phyloP scores from a whole-genome alignment of 495 filamentous ascomycete genomes.

The Neurospora hispaniola region DNA sequence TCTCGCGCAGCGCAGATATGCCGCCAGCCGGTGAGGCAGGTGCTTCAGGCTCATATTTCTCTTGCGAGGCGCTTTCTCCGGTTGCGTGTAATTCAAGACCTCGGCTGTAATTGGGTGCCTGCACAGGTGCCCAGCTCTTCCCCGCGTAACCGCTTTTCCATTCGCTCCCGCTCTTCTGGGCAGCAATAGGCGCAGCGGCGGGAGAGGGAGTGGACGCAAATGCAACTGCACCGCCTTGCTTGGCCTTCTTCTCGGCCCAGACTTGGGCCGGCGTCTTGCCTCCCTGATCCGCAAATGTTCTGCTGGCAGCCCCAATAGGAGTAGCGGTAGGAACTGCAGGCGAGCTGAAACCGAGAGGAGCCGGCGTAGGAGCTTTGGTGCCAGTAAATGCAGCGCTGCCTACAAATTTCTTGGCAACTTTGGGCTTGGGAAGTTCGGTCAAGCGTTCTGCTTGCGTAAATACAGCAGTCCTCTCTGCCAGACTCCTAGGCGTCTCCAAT shows the following conservation, averaged over 20 bases:
- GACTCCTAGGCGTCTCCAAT: slow-evolving; percentile 38
- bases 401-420: slow-evolving; percentile 80
- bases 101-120: slow-evolving; percentile 57
- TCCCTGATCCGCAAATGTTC: slow-evolving; percentile 87
- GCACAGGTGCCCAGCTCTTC: slow-evolving; percentile 78
- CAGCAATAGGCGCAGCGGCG: slow-evolving; percentile 41
- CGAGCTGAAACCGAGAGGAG: slow-evolving; percentile 45
- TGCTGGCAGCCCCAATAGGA: slow-evolving; percentile 68
- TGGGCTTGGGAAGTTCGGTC: slow-evolving; percentile 84
- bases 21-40: slow-evolving; percentile 42
- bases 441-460: slow-evolving; percentile 67
- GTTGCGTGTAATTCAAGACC: slow-evolving; percentile 49
- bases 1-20: slow-evolving; percentile 62
- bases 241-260: slow-evolving; percentile 94
- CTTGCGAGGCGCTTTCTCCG: slow-evolving; percentile 41
- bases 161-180: slow-evolving; percentile 60
- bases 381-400: slow-evolving; percentile 62
- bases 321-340: slow-evolving; percentile 37
- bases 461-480: slow-evolving; percentile 57
- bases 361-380: slow-evolving; percentile 78
- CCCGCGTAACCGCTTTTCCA: slow-evolving; percentile 88
- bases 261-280: slow-evolving; percentile 94
- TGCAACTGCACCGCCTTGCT: slow-evolving; percentile 49
- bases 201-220: slow-evolving; percentile 31
- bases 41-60: slow-evolving; percentile 25